These are phyloP conservation scores for Penicillium subrubescens DNA, from an alignment of 495 filamentous ascomycete species.

Conservation along the genomic window DNA sequence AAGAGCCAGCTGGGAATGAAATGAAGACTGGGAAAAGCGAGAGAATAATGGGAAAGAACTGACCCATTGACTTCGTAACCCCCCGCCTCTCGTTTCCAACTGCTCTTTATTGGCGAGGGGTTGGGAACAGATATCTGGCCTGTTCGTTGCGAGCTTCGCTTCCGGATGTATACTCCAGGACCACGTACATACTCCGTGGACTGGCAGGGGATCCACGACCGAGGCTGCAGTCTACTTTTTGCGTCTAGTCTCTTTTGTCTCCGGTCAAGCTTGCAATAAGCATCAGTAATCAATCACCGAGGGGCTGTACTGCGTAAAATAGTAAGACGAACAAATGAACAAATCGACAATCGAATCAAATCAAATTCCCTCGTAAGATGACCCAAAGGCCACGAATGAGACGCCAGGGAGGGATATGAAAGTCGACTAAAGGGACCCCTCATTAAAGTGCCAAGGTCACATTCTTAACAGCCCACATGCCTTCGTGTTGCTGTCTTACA, in stretches of 20 bases:
- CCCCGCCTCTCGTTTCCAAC: neutral
- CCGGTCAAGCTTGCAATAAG: slow-evolving; percentile 9
- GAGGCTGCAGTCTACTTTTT: neutral
- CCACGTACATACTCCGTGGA: neutral
- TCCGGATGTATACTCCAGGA: neutral
- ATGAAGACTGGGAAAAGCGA: neutral
- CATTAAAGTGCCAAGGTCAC: slow-evolving; percentile 2
- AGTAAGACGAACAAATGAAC: neutral
- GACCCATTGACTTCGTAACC: neutral
- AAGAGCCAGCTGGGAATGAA: neutral
- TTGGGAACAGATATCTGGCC: neutral
- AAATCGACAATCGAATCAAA: neutral
- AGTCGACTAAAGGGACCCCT: neutral
- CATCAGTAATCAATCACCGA: neutral
- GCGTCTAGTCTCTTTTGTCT: neutral
- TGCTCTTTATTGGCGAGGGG: neutral
- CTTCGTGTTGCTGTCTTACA: neutral
- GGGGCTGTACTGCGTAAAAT: neutral
- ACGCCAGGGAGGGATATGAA: neutral
- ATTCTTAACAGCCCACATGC: slow-evolving; percentile 2
- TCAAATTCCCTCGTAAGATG: neutral
- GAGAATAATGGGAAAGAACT: neutral
- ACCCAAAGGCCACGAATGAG: neutral
- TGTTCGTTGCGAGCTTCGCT: neutral
- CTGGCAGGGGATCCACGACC: slow-evolving; percentile 8